Evolutionary conservation across 768 basidiomycete species (phyloP).

Genomic region (Suillus placidus): DNA sequence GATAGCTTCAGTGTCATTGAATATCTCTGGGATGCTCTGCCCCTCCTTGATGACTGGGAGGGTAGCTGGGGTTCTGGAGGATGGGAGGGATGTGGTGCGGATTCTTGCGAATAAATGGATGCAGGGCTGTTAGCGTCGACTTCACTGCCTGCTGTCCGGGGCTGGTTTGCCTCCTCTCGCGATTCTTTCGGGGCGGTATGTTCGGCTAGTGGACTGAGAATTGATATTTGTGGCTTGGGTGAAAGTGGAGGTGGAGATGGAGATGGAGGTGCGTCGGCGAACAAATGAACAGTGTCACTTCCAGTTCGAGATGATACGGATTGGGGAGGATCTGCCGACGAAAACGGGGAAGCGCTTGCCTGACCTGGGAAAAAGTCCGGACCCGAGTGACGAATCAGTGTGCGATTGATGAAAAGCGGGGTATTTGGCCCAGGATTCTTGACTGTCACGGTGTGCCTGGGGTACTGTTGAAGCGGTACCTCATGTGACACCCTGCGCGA

Average conservation of each 20-base stretch:
- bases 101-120: constrained; percentile 30
- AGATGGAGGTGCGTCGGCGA: background rate
- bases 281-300: no score
- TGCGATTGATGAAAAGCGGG: constrained; percentile 3
- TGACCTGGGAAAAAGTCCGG: background rate
- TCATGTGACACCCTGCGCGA: background rate
- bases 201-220: background rate
- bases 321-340: background rate
- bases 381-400: background rate
- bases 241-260: background rate
- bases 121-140: background rate
- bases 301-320: background rate
- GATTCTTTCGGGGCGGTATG: background rate
- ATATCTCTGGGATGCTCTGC: constrained; percentile 16
- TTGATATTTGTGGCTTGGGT: background rate
- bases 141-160: background rate
- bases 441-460: background rate
- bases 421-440: background rate
- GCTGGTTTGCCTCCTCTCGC: background rate
- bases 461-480: background rate
- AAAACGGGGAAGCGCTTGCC: background rate
- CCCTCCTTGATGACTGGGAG: constrained; percentile 8
- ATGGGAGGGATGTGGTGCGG: constrained; percentile 17
- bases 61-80: constrained; percentile 7
- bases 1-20: background rate